Percentiles rank a stretch among this genome's conserved stretches.
phyloP scores from a whole-genome alignment of 306 rosid genomes.

The Leucaena leucocephala region DNA sequence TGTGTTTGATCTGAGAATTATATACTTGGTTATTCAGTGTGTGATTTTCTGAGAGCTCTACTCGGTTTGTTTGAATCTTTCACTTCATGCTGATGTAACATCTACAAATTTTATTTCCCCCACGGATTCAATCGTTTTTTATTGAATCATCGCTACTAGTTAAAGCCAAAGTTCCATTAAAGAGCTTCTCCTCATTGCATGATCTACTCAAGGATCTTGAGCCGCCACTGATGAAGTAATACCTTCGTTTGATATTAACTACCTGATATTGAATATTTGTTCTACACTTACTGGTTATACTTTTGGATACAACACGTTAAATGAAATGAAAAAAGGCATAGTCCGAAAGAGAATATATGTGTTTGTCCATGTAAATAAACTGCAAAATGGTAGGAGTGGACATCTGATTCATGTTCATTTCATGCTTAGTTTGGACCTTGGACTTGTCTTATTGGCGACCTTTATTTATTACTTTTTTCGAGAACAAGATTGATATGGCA shows the following conservation, averaged over 20 bases:
- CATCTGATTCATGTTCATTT: conserved; percentile 3
- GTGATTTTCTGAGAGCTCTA: neutral
- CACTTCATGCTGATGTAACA: neutral
- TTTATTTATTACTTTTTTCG: neutral
- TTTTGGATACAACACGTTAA: neutral
- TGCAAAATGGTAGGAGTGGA: neutral
- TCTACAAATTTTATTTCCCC: neutral
- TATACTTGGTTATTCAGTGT: neutral
- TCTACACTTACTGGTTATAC: too few relatives aligned
- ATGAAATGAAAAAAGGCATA: neutral
- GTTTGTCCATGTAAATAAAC: neutral
- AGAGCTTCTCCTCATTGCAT: too few relatives aligned
- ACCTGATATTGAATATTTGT: neutral
- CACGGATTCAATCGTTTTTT: neutral
- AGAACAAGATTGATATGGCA: neutral
- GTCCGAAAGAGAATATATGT: neutral
- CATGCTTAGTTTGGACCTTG: neutral
- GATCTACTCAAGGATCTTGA: too few relatives aligned
- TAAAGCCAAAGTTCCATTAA: too few relatives aligned
- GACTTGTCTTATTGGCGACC: too few relatives aligned
- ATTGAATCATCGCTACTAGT: neutral
- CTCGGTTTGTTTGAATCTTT: neutral
- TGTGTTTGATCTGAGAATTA: neutral
- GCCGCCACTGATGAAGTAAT: too few relatives aligned
- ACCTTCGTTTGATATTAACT: neutral